Conservation (phyloP, 805 yeast species). For the Wickerhamomyces hampshirensis region DNA sequence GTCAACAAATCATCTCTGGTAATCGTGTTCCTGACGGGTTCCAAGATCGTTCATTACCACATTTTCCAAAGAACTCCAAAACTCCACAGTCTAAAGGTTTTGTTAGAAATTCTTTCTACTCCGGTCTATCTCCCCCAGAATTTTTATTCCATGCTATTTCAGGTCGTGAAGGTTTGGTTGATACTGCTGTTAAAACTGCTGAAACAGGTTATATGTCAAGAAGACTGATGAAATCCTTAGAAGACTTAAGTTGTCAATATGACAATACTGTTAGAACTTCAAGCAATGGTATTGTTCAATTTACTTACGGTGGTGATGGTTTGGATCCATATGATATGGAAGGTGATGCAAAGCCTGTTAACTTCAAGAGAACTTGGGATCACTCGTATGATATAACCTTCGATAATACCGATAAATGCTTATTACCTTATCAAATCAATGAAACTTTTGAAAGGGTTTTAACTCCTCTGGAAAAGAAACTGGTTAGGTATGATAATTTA, state of each 20-base stretch:
- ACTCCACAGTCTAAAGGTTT: slow-evolving; percentile 98
- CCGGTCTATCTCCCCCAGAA: slow-evolving; percentile 95
- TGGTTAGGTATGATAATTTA: slow-evolving; percentile 67
- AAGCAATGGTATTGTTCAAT: slow-evolving; percentile 93
- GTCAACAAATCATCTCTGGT: slow-evolving; percentile 98
- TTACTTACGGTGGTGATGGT: slow-evolving; percentile 98
- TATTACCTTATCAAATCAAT: slow-evolving; percentile 67
- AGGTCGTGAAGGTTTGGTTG: slow-evolving; percentile 99
- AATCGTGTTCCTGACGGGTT: slow-evolving; percentile 99
- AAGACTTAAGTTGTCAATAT: slow-evolving; percentile 89
- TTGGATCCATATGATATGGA: slow-evolving; percentile 98
- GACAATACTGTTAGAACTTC: slow-evolving; percentile 95
- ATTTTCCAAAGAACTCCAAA: slow-evolving; percentile 90
- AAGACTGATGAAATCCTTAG: slow-evolving; percentile 94
- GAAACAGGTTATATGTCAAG: slow-evolving; percentile 99
- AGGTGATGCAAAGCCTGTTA: slow-evolving; percentile 96
- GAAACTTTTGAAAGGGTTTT: slow-evolving; percentile 51
- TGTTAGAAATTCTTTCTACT: slow-evolving; percentile 90
- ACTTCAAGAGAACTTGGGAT: slow-evolving; percentile 91
- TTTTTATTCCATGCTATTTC: slow-evolving; percentile 97
- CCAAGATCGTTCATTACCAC: slow-evolving; percentile 97
- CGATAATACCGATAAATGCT: slow-evolving; percentile 44
- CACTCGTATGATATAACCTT: slow-evolving; percentile 78
- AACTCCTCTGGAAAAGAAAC: slow-evolving; percentile 52
- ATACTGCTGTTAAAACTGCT: slow-evolving; percentile 98